Conservation (phyloP, 2,329 filamentous ascomycete species). For the Aurifilum marmelostoma region DNA sequence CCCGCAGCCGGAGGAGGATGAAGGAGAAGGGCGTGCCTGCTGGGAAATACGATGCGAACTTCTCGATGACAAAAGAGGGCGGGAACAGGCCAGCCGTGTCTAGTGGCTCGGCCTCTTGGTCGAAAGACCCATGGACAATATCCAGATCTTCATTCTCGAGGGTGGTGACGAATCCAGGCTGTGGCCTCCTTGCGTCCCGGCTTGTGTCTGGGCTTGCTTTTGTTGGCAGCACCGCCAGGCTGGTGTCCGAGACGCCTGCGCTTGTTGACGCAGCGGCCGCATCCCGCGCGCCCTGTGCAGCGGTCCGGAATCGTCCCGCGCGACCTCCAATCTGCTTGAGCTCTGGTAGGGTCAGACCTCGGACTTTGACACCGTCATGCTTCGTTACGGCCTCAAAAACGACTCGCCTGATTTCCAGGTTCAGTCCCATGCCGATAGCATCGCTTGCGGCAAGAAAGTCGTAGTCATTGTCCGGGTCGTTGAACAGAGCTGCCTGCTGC, state of each 20-base stretch:
- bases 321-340: conserved; percentile 95
- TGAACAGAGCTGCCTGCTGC: conserved; percentile 90
- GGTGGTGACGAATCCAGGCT: conserved; percentile 75
- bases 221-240: not conserved
- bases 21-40: conserved; percentile 80
- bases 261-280: conserved; percentile 18
- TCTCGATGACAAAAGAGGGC: conserved; percentile 70
- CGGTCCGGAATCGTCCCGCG: conserved; percentile 82
- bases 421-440: conserved; percentile 96
- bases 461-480: conserved; percentile 93
- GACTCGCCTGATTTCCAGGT: conserved; percentile 87
- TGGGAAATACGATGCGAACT: conserved; percentile 82
- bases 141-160: conserved; percentile 72
- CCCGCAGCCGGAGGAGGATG: conserved; percentile 74
- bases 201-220: conserved; percentile 21
- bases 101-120: conserved; percentile 65
- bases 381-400: conserved; percentile 83
- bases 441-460: conserved; percentile 93
- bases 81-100: conserved; percentile 74
- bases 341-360: conserved; percentile 70
- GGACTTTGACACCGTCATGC: conserved; percentile 62
- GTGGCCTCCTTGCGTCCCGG: conserved; percentile 26
- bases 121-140: conserved; percentile 65
- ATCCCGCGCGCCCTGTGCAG: conserved; percentile 54
- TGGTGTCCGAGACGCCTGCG: not conserved